Evolutionary conservation across 2,329 filamentous ascomycete species (phyloP), one percentile per base, ranked within the genome.

Genomic region (Peltaster fructicola): DNA sequence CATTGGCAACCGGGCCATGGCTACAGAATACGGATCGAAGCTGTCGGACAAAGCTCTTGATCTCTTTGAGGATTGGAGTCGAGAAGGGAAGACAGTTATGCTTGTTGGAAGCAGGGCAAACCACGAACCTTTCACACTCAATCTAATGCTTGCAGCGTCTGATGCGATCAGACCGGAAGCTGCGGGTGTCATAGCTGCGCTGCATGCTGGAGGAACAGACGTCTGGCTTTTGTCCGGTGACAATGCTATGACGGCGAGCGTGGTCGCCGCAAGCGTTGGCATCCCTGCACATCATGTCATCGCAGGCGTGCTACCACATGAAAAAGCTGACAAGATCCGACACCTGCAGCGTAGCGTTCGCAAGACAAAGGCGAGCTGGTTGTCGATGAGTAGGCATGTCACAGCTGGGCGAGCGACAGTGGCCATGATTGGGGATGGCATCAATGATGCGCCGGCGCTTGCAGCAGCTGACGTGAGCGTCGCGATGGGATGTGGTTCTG

Each of bases 191-290:
- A 28, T 50, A 54, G 1, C 43, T 55, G 6, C 69, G 3, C 17
- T 29, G 1, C 63, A 67, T 20, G 50, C 61, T 4, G 65, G 65
- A 9, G 70, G 74, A 11, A 72, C 77, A 22, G 66, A 72, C 15
- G 76, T 91, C 4, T 92, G 75, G 70, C 90, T 93, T 80, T 71
- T 92, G 17, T 90, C 81, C 0, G 84, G 84, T 15, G 84, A 93
- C 55, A 92, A 92, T 43, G 56, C 60, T n/a, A 71, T 59, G n/a
- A 93, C 84, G 1, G 84, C 84, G 2, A 59, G 64, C 11, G 80
- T 81, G 0, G 79, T 93, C 3, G 84, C 77, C 1, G 54, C 61
- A 2, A 68, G 68, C 40, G 61, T 92, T 10, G 79, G 79, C 12
- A 92, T 93, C 35, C 63, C 69, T 0, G 41, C 59, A 1, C 54